Base-by-base conservation (phyloP, 2,329 filamentous ascomycete genomes). In the Thielaviopsis populi region DNA sequence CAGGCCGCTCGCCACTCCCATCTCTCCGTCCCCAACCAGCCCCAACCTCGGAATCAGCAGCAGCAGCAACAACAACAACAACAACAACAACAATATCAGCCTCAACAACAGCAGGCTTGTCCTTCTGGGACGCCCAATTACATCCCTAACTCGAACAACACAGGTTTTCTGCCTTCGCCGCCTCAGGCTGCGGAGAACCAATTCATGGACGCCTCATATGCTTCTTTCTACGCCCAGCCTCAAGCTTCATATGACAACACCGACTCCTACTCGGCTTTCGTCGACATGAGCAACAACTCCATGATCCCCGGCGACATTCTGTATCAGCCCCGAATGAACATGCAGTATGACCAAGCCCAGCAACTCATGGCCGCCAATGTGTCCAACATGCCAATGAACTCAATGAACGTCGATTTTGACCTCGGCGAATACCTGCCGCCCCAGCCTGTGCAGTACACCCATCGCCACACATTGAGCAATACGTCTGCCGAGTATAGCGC, bases 401-500 rank as follows among this genome's bases (percentile, higher is more conserved):
- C 63, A 15, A 46, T 61, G 8, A 42, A 27, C 37, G 17, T 43
- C 58, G 63, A 68, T 4, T 66, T 68, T 17, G 59, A 30, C 40
- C 66, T 65, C 43, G 65, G 54, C 64, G 68, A 41, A 61, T 68
- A 66, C 59, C 46, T 61, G n/a, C 50, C 41, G 27, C 27, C 61
- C 22, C 61, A 63, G 30, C 50, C 37, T 5, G 15, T n/a, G 11
- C 61, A 62, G 22, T 48, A 62, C 19, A 41, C 37, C 24, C 63
- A 65, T 42, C 24, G 42, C 24, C 56, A 67, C 27, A 66, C 61
- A 19, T 65, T 67, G n/a, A 66, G 65, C 10, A 67, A 66, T 42
- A 64, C 66, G 13, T 63, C 63, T 17, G 66, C 67, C 58, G 66
- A 62, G 42, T 69, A 67, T 50, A 61, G 65, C 27, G 68, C 69